Conservation (phyloP, 768 basidiomycete genomes). For the Lactifluus pinguis region DNA sequence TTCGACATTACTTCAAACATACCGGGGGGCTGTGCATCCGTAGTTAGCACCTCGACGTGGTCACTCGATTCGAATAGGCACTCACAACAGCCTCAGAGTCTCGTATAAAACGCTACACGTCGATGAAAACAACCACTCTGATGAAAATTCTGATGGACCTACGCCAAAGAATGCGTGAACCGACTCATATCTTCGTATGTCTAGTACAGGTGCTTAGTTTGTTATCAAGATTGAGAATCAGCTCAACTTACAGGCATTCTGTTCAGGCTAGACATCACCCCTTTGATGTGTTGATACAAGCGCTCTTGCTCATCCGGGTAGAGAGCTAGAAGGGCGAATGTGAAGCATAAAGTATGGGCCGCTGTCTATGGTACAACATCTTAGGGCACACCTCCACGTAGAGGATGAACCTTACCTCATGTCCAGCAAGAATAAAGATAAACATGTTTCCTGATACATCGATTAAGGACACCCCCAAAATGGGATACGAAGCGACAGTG, state of each 20-base stretch:
- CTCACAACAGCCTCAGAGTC: constrained; percentile 35
- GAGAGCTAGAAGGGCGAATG: constrained; percentile 35
- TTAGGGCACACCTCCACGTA: neutral
- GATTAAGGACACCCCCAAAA: neutral
- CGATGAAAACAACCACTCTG: neutral
- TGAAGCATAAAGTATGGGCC: constrained; percentile 30
- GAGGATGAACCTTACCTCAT: constrained; percentile 20
- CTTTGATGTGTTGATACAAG: constrained; percentile 29
- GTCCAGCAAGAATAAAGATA: constrained; percentile 30
- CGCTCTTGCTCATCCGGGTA: constrained; percentile 35
- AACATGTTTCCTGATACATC: constrained; percentile 22
- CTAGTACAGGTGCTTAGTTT: constrained; percentile 2
- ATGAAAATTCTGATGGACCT: neutral
- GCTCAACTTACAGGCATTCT: constrained; percentile 2
- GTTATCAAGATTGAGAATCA: neutral
- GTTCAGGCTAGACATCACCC: constrained; percentile 26
- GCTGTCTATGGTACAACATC: constrained; percentile 26
- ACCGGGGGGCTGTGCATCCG: constrained; percentile 2
- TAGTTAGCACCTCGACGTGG: neutral
- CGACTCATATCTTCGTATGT: constrained; percentile 20
- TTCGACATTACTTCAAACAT: neutral
- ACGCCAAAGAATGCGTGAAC: constrained; percentile 19
- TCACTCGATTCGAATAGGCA: neutral
- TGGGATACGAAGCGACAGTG: neutral
- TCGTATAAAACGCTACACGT: constrained; percentile 38